A percentile compares a stretch with the other conserved stretches of the same genome.
Conservation (phyloP, 768 basidiomycete species). For the Serendipita sp. region DNA sequence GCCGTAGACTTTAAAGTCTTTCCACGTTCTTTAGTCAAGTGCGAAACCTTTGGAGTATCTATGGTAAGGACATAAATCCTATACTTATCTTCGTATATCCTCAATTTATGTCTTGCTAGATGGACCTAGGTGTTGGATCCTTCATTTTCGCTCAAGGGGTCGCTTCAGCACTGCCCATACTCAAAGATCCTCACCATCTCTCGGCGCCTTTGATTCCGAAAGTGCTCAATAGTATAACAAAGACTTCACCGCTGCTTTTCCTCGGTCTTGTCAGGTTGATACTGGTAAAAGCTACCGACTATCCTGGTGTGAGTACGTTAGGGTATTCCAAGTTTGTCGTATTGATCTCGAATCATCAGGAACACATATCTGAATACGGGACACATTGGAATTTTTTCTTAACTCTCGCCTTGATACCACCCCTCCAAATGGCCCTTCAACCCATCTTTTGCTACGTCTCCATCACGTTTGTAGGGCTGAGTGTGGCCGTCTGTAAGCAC, state of each 20-base stretch:
- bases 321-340: no score
- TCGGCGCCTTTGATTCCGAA: constrained; percentile 35
- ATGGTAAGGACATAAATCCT: constrained; percentile 34
- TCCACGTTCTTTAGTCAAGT: constrained; percentile 75
- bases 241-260: constrained; percentile 46
- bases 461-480: constrained; percentile 43
- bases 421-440: constrained; percentile 52
- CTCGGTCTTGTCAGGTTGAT: constrained; percentile 66
- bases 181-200: constrained; percentile 45
- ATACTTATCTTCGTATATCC: background rate
- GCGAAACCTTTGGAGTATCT: constrained; percentile 90
- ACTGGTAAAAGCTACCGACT: constrained; percentile 83
- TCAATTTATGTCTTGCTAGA: constrained; percentile 31
- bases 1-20: constrained; percentile 94
- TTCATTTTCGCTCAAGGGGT: constrained; percentile 95
- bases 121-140: constrained; percentile 95
- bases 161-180: constrained; percentile 67
- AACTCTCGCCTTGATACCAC: constrained; percentile 66
- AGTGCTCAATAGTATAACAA: constrained; percentile 32
- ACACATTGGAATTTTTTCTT: constrained; percentile 99
- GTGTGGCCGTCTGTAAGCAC: constrained; percentile 32
- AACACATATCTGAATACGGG: constrained; percentile 93
- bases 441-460: constrained; percentile 44
- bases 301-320: constrained; percentile 36
- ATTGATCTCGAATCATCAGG: constrained; percentile 26